Base-by-base conservation (phyloP, 345 rosid genomes). In the Gossypium turneri region DNA sequence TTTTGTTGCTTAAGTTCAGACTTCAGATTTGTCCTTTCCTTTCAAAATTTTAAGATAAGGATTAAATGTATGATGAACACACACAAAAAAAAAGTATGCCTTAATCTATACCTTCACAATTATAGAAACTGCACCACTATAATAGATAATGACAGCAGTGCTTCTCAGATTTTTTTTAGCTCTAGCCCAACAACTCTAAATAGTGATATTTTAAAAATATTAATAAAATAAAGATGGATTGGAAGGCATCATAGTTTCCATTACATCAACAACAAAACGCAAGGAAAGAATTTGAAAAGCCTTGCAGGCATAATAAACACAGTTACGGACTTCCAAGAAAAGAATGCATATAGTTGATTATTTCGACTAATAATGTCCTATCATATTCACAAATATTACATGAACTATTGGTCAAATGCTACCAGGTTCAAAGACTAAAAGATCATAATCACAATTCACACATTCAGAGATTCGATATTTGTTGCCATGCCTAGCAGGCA, bases 211-310 rank as follows among this genome's bases (percentile, higher is more conserved):
- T 47, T 22, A 67, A 8, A 12, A 65, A 66, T 22, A 66, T 12
- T 20, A 2, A 9, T 8, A 15, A 15, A 5, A 50, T 2, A 50
- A 16, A 50, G 22, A 68, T 50, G 44, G 44, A 17, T 24, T 15
- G 24, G 29, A 9, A 50, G 22, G 56, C 41, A 50, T 68, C 57
- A 16, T 68, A 48, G 15, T 68, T 43, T 16, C 17, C 9, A 68
- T 68, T 25, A 63, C 72, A 68, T 68, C 72, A 68, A 48, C 20
- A 66, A 44, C 25, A 63, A 63, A 34, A 38, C 9, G 13, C 67
- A 63, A 38, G 66, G 47, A 17, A 63, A 38, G 22, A 63, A n/a
- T 63, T 12, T 38, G n/a, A 63, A 63, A 63, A 17, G 15, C 68
- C 68, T 17, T 34, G 57, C 10, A 19, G 25, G 59, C 20, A 55